phyloP scores from a whole-genome alignment of 148 eudicot species.

The Polygonum maritimum region DNA sequence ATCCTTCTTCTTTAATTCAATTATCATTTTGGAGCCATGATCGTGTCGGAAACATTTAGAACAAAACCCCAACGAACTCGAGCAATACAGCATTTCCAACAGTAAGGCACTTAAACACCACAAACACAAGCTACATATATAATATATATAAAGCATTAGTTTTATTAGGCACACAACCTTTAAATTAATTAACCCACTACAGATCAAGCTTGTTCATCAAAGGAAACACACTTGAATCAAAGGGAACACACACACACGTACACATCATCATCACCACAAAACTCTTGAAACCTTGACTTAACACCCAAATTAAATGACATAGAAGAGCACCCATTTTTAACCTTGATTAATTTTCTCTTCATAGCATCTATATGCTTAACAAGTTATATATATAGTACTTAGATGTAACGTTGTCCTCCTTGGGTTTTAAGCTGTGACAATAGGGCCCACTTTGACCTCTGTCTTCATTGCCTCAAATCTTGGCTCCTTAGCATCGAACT shows the following conservation, averaged over 20 bases:
- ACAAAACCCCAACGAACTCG: background rate
- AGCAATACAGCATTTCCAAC: background rate
- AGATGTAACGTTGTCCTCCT: background rate
- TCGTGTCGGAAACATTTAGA: background rate
- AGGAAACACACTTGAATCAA: background rate
- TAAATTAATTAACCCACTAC: background rate
- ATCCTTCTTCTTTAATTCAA: background rate
- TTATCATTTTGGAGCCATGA: background rate
- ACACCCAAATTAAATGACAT: background rate
- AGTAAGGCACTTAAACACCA: background rate
- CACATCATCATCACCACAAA: background rate
- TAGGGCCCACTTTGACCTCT: conserved; percentile 18
- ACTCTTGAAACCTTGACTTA: background rate
- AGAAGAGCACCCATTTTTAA: background rate
- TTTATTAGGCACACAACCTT: background rate
- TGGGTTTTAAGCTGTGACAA: conserved; percentile 24
- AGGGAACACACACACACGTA: background rate
- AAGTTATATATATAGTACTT: background rate
- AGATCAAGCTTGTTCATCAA: background rate
- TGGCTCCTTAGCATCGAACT: conserved; percentile 68
- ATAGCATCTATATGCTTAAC: background rate
- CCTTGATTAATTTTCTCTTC: background rate
- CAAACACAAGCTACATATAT: background rate
- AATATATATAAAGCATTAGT: background rate
- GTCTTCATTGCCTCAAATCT: conserved; percentile 68